These are phyloP conservation scores for Boletus mariae DNA, from an alignment of 1,284 basidiomycete genomes.

Conservation along the genomic window DNA sequence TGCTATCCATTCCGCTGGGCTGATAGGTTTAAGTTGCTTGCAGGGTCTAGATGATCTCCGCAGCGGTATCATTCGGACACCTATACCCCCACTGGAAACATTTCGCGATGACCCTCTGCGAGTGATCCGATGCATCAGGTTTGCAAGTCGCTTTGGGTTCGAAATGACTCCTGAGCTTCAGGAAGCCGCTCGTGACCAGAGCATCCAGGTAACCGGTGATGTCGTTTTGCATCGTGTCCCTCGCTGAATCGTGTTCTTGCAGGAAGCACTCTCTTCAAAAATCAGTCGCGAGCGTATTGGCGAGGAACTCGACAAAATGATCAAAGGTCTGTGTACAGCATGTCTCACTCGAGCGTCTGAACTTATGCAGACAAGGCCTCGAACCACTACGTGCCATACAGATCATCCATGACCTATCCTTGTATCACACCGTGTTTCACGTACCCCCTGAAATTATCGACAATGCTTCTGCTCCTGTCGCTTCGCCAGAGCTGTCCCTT, in stretches of 20 bases:
- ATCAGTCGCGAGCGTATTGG: slow-evolving; percentile 90
- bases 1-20: neutral
- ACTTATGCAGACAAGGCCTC: slow-evolving; percentile 43
- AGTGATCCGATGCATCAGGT: slow-evolving; percentile 87
- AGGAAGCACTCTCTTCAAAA: slow-evolving; percentile 75
- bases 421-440: slow-evolving; percentile 73
- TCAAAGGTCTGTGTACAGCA: slow-evolving; percentile 55
- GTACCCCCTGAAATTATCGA: slow-evolving; percentile 45
- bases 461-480: slow-evolving; percentile 43
- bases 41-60: slow-evolving; percentile 84
- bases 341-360: neutral
- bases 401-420: slow-evolving; percentile 64
- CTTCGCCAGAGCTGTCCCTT: slow-evolving; percentile 41
- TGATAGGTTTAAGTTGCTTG: slow-evolving; percentile 2
- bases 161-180: slow-evolving; percentile 71
- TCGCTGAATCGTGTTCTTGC: slow-evolving; percentile 7
- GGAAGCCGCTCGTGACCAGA: slow-evolving; percentile 60
- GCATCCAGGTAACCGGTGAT: slow-evolving; percentile 59
- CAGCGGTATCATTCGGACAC: slow-evolving; percentile 84
- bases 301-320: slow-evolving; percentile 88
- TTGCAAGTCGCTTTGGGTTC: slow-evolving; percentile 89
- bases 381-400: slow-evolving; percentile 74
- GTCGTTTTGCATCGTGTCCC: neutral
- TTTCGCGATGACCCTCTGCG: slow-evolving; percentile 95
- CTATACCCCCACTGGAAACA: slow-evolving; percentile 82